Percentiles rank a stretch among this genome's conserved stretches.
Conservation (phyloP, 371 early-diverging fungal species). For the Mucor racemosus region DNA sequence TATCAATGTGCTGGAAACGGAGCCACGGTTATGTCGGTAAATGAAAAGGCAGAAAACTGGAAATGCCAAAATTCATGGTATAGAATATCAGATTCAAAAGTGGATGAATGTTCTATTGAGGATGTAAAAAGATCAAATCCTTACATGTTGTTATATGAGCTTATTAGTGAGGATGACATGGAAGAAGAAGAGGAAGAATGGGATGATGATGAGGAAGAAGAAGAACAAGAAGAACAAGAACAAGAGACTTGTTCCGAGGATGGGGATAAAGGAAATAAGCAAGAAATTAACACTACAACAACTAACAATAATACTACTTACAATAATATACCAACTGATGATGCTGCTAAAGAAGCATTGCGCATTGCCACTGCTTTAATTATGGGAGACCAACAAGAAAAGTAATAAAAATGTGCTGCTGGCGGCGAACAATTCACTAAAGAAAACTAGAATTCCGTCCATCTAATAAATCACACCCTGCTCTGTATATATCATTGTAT, state of each 20-base stretch:
- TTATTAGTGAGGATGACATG: conserved; percentile 15
- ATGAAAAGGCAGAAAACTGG: conserved; percentile 16
- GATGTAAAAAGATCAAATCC: conserved; percentile 77
- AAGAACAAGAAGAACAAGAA: neutral
- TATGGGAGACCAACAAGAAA: neutral
- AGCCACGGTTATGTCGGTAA: neutral
- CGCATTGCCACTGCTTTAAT: conserved; percentile 29
- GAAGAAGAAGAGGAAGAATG: conserved; percentile 6
- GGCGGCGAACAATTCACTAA: neutral
- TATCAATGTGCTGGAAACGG: conserved; percentile 12
- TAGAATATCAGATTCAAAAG: conserved; percentile 85
- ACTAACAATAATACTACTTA: neutral
- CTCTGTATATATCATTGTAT: neutral
- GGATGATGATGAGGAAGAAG: neutral
- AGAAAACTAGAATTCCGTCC: no score
- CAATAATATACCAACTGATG: conserved; percentile 13
- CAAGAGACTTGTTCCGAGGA: no score
- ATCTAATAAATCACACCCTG: no score
- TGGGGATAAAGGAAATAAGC: neutral
- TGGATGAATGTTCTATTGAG: conserved; percentile 69
- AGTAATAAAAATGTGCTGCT: conserved; percentile 2
- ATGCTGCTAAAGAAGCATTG: conserved; percentile 35
- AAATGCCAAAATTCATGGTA: conserved; percentile 54
- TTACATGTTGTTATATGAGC: conserved; percentile 91
- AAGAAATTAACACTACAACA: neutral